These are phyloP conservation scores for Penicillium thymicola DNA, from an alignment of 2,329 filamentous ascomycete genomes.

Conservation along the genomic window DNA sequence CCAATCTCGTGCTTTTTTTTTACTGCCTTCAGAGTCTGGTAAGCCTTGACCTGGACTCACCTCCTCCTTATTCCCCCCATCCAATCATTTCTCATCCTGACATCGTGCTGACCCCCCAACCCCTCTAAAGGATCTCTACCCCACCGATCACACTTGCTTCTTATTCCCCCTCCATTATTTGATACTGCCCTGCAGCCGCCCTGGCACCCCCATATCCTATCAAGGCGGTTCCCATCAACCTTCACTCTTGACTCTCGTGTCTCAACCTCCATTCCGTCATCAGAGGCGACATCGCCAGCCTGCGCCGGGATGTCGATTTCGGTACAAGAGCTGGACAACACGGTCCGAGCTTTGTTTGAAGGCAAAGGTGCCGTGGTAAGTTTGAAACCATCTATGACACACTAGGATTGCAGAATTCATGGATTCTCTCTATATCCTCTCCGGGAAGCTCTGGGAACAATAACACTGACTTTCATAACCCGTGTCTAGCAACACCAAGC, in stretches of 20 bases:
- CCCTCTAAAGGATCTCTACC: constrained; percentile 22
- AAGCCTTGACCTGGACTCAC: neutral
- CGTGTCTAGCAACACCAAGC: constrained; percentile 82
- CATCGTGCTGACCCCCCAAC: constrained; percentile 15
- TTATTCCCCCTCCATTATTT: constrained; percentile 5
- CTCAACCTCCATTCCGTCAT: constrained; percentile 20
- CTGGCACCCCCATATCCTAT: constrained; percentile 16
- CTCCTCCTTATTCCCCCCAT: neutral
- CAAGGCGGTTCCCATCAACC: neutral
- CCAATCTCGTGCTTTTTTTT: neutral
- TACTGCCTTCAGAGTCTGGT: neutral
- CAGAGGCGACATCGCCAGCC: constrained; percentile 30
- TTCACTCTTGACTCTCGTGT: constrained; percentile 12
- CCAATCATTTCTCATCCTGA: constrained; percentile 9
- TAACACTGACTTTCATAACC: constrained; percentile 29
- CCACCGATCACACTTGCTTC: constrained; percentile 21
- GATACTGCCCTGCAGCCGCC: constrained; percentile 10
- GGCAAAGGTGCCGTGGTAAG: constrained; percentile 88
- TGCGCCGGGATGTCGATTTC: constrained; percentile 59
- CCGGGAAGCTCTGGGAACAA: neutral
- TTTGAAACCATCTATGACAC: constrained; percentile 10
- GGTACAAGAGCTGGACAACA: constrained; percentile 93
- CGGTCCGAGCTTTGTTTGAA: constrained; percentile 96
- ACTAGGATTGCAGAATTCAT: neutral
- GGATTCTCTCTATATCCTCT: neutral